A percentile compares a stretch with the other conserved stretches of the same genome.
phyloP scores from a whole-genome alignment of 306 rosid genomes.

The Fagus crenata region DNA sequence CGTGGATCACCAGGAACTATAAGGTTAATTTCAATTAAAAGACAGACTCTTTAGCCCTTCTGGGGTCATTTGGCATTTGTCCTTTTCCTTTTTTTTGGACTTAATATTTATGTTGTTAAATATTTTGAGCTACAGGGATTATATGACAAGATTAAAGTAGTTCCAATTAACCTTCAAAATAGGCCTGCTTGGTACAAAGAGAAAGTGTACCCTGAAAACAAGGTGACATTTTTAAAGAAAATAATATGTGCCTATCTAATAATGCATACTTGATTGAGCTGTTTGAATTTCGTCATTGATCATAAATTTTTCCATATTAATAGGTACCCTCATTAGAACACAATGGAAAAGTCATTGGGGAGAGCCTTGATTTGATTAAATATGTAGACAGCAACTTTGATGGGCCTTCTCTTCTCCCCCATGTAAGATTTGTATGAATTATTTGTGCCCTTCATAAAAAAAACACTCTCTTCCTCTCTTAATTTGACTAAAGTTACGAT shows the following conservation, averaged over 20 bases:
- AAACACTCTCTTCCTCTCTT: neutral
- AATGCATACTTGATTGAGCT: neutral
- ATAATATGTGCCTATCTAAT: neutral
- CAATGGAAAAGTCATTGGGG: conserved; percentile 76
- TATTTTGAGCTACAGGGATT: conserved; percentile 52
- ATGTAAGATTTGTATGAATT: conserved; percentile 37
- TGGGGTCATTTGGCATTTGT: neutral
- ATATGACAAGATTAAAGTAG: conserved; percentile 66
- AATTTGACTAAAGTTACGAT: neutral
- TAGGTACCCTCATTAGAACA: conserved; percentile 91
- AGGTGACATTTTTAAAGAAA: conserved; percentile 33
- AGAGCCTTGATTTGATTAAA: conserved; percentile 83
- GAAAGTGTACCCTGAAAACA: conserved; percentile 63
- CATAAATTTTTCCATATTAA: neutral
- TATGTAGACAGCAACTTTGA: conserved; percentile 61
- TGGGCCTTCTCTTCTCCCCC: conserved; percentile 57
- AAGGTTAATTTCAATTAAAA: conserved; percentile 44
- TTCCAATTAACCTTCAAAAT: conserved; percentile 53
- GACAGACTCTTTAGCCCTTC: neutral
- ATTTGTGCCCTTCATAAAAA: neutral
- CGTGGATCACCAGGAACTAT: conserved; percentile 76
- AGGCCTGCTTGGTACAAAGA: conserved; percentile 91
- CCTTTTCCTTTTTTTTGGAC: neutral
- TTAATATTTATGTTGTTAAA: neutral
- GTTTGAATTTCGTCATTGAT: conserved; percentile 6